Evolutionary conservation across 2,329 filamentous ascomycete species (phyloP).

Genomic region (Lachnellula subtilissima): DNA sequence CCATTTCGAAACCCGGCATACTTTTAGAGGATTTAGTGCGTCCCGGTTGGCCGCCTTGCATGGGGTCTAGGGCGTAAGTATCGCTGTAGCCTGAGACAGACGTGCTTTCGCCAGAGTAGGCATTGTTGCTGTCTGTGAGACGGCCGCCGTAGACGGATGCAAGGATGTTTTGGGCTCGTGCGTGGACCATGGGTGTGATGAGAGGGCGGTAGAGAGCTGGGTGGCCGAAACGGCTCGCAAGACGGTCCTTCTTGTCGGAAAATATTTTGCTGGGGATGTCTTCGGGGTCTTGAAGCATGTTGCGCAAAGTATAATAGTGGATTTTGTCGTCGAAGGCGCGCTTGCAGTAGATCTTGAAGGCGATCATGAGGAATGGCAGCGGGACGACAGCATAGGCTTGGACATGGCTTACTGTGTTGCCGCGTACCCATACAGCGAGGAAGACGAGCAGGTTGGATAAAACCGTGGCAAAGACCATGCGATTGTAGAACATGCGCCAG

Average conservation of each 20-base stretch:
- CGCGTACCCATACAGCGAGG: constrained; percentile 67
- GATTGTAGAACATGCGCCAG: constrained; percentile 89
- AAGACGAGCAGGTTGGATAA: constrained; percentile 76
- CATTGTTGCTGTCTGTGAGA: constrained; percentile 60
- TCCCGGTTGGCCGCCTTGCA: constrained; percentile 52
- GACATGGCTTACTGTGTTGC: constrained; percentile 49
- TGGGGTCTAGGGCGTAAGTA: constrained; percentile 73
- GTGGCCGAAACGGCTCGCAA: constrained; percentile 79
- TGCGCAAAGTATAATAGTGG: constrained; percentile 70
- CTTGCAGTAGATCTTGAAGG: constrained; percentile 83
- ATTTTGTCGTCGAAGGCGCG: constrained; percentile 72
- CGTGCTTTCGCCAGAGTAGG: constrained; percentile 49
- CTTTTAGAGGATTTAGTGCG: constrained; percentile 14
- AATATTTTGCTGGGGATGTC: constrained; percentile 42
- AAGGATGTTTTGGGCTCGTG: constrained; percentile 80
- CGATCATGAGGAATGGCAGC: constrained; percentile 70
- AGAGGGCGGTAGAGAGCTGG: constrained; percentile 84
- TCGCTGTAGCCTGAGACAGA: constrained; percentile 74
- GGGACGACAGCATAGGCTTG: constrained; percentile 67
- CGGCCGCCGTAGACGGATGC: constrained; percentile 83
- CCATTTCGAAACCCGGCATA: constrained; percentile 79
- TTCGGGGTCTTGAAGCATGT: constrained; percentile 45
- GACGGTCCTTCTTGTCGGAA: constrained; percentile 58
- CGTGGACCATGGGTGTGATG: constrained; percentile 92
- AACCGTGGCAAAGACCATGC: constrained; percentile 77